Percentiles rank a stretch among this genome's conserved stretches.
phyloP scores from a whole-genome alignment of 176 grass and related monocot genomes.

The Triticum monococcum region DNA sequence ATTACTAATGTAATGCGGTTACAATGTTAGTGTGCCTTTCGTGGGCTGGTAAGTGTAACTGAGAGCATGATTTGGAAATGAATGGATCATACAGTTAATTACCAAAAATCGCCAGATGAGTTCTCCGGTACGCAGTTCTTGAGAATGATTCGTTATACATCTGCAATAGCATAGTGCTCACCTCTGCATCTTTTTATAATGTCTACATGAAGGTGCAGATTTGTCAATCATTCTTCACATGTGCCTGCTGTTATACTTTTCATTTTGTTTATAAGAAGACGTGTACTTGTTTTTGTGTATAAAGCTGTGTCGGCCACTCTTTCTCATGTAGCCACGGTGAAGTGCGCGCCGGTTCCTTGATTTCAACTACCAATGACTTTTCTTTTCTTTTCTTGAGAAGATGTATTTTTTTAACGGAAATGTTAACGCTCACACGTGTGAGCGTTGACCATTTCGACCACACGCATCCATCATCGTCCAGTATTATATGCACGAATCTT shows the following conservation, averaged over 20 bases:
- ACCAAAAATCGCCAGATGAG: not conserved
- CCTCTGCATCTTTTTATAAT: too few species aligned
- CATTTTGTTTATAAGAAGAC: not conserved
- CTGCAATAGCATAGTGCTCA: too few species aligned
- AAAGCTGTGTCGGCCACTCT: not conserved
- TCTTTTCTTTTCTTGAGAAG: not conserved
- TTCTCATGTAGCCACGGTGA: not conserved
- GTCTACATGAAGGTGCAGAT: not conserved
- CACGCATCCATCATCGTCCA: too few species aligned
- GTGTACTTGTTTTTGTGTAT: not conserved
- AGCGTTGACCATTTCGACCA: too few species aligned
- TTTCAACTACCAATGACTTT: not conserved
- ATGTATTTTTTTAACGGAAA: not conserved
- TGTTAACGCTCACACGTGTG: too few species aligned
- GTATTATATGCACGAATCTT: too few species aligned
- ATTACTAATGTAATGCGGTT: slow-evolving; percentile 15
- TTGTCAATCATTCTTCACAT: slow-evolving; percentile 4
- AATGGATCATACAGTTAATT: not conserved
- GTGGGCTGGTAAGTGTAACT: not conserved
- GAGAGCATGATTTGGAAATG: not conserved
- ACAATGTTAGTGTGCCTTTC: too few species aligned
- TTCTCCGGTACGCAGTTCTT: too few species aligned
- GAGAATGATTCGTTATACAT: too few species aligned
- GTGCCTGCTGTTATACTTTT: not conserved
- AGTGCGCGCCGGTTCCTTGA: not conserved